Percentiles rank a stretch among this genome's conserved stretches.
These are phyloP conservation scores for Neurospora discreta DNA, from an alignment of 495 filamentous ascomycete genomes.

Conservation along the genomic window DNA sequence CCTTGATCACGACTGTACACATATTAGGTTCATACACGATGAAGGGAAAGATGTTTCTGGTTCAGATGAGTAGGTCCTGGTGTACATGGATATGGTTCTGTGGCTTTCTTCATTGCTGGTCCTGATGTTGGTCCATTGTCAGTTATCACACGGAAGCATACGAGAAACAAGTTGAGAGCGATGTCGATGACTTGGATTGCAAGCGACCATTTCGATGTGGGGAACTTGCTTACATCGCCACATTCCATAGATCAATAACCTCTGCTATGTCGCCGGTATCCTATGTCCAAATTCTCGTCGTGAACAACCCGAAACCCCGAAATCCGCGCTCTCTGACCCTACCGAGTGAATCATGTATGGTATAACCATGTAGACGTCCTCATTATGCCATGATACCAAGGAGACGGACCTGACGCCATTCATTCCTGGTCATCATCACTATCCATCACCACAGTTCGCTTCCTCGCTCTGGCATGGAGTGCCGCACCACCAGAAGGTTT, in stretches of 20 bases:
- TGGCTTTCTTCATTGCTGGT: neutral
- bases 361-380: neutral
- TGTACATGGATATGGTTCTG: neutral
- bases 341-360: neutral
- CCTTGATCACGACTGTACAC: neutral
- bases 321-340: neutral
- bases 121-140: neutral
- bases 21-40: neutral
- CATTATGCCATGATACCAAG: neutral
- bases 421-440: conserved; percentile 2
- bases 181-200: neutral
- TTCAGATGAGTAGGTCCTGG: neutral
- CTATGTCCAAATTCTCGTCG: neutral
- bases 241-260: neutral
- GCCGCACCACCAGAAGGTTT: neutral
- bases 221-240: neutral
- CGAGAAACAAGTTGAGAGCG: neutral
- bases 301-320: neutral
- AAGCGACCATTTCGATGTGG: neutral
- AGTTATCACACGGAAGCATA: neutral
- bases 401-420: neutral
- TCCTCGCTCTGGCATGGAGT: neutral
- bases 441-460: conserved; percentile 1
- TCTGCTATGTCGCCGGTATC: neutral
- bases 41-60: neutral